phyloP scores from a whole-genome alignment of 257 asterid genomes.

The Leonotis leonurus region DNA sequence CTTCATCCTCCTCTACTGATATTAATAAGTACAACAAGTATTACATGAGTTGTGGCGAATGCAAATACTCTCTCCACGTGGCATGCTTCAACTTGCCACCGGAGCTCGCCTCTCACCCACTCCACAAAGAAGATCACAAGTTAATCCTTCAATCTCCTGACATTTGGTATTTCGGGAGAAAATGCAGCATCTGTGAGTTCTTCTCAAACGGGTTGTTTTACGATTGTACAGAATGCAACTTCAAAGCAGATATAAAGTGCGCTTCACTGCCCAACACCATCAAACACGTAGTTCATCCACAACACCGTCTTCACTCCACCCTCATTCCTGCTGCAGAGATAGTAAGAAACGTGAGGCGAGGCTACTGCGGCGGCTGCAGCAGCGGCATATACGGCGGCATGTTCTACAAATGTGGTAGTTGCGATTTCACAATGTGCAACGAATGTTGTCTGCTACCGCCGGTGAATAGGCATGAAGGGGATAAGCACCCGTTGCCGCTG shows the following conservation, averaged over 20 bases:
- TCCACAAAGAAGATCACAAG: background rate
- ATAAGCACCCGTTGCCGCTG: too few relatives aligned
- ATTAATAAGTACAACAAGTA: background rate
- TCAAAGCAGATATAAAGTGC: too few relatives aligned
- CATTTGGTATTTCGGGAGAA: background rate
- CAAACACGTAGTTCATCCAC: too few relatives aligned
- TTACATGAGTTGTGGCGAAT: background rate
- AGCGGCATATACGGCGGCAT: accelerated
- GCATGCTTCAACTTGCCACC: background rate
- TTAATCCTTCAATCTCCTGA: background rate
- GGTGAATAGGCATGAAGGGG: too few relatives aligned
- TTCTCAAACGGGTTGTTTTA: too few relatives aligned
- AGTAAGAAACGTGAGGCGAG: too few relatives aligned
- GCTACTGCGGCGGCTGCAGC: background rate
- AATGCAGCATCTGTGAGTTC: too few relatives aligned
- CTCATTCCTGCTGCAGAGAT: too few relatives aligned
- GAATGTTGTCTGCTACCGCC: background rate
- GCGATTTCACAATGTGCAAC: background rate
- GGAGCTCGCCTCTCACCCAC: background rate
- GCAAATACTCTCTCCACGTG: background rate
- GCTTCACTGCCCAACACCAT: too few relatives aligned
- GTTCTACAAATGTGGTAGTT: background rate
- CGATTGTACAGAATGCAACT: too few relatives aligned
- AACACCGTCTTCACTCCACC: background rate
- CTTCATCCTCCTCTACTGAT: too few relatives aligned